These are phyloP conservation scores for Cucurbitaria berberidis DNA, from an alignment of 2,329 filamentous ascomycete genomes.

Conservation along the genomic window DNA sequence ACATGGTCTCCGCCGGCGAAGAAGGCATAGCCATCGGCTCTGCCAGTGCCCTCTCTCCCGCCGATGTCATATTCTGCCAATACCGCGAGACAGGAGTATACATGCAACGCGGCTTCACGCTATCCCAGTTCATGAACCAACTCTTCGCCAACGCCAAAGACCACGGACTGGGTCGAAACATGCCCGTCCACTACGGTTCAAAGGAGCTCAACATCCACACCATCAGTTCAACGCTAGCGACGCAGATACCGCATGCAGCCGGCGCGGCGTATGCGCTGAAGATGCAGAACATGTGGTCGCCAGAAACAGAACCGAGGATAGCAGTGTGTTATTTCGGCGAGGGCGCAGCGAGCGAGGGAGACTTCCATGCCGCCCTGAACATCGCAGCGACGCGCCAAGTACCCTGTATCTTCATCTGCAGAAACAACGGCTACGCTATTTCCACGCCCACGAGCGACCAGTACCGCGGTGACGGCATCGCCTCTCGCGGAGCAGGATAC, in stretches of 20 bases:
- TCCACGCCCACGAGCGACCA: slow-evolving; percentile 89
- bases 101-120: slow-evolving; percentile 82
- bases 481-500: slow-evolving; percentile 83
- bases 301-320: slow-evolving; percentile 65
- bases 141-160: slow-evolving; percentile 88
- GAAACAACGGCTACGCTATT: slow-evolving; percentile 93
- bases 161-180: slow-evolving; percentile 81
- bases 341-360: slow-evolving; percentile 86
- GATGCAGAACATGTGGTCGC: slow-evolving; percentile 75
- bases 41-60: slow-evolving; percentile 79
- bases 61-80: slow-evolving; percentile 91
- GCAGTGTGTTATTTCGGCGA: slow-evolving; percentile 89
- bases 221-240: slow-evolving; percentile 83
- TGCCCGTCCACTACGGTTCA: slow-evolving; percentile 96
- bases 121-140: slow-evolving; percentile 93
- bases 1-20: slow-evolving; percentile 92
- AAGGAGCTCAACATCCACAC: slow-evolving; percentile 85
- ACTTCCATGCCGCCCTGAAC: slow-evolving; percentile 90
- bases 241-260: slow-evolving; percentile 86
- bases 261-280: slow-evolving; percentile 89
- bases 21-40: slow-evolving; percentile 93
- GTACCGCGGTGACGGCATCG: slow-evolving; percentile 90
- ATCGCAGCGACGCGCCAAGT: slow-evolving; percentile 89
- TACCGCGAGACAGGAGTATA: slow-evolving; percentile 95
- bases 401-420: slow-evolving; percentile 86